A percentile compares a stretch with the other conserved stretches of the same genome.
Conservation (phyloP, 495 filamentous ascomycete genomes). For the Elaphomyces granulatus region DNA sequence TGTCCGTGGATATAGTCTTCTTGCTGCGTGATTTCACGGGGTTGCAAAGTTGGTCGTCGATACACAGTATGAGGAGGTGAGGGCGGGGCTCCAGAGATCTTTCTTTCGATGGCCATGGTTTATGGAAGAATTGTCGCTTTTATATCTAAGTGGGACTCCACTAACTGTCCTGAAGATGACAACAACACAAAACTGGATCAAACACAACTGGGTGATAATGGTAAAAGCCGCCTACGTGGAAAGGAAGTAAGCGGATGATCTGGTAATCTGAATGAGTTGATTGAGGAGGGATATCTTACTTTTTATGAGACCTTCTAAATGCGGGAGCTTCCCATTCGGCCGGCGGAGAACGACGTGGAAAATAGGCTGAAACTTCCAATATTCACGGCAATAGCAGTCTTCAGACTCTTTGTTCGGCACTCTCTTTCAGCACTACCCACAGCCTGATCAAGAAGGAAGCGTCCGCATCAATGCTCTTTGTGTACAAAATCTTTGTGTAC, state of each 20-base stretch:
- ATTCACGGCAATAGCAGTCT: background rate
- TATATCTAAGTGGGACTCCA: no score
- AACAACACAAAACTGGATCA: no score
- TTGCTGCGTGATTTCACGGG: no score
- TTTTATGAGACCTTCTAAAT: background rate
- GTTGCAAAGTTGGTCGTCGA: no score
- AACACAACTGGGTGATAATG: background rate
- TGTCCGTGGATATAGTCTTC: no score
- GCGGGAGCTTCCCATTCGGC: no score
- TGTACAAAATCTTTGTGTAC: background rate
- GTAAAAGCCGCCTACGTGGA: background rate
- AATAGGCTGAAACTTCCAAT: background rate
- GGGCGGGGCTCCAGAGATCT: no score
- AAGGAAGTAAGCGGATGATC: background rate
- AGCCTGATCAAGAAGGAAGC: background rate
- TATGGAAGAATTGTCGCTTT: no score
- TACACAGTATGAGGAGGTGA: no score
- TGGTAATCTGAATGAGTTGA: background rate
- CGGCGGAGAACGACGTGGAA: no score
- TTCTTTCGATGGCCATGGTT: no score
- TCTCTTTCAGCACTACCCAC: background rate
- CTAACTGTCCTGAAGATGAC: no score
- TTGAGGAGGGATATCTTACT: background rate
- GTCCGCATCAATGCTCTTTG: background rate
- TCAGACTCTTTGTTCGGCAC: background rate